Evolutionary conservation across 2,329 filamentous ascomycete genomes (phyloP).

Genomic region (Uncinocarpus reesii): DNA sequence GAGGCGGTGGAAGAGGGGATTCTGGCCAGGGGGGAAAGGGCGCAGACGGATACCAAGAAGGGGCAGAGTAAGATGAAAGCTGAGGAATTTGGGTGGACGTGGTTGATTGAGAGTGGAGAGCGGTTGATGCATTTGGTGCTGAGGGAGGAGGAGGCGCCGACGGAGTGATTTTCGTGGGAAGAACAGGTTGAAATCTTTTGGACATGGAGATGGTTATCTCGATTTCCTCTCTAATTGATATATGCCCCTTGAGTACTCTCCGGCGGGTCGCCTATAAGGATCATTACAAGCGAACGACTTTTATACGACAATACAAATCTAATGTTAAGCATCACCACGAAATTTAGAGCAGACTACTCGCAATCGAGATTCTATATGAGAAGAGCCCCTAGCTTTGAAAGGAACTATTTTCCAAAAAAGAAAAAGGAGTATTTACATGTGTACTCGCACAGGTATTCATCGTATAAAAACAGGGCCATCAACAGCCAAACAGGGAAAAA

Average conservation of each 20-base stretch:
- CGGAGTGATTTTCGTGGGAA: too few species aligned
- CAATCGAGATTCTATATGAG: too few species aligned
- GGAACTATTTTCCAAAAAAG: too few species aligned
- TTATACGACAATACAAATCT: too few species aligned
- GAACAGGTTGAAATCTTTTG: slow-evolving; percentile 23
- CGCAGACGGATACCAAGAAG: slow-evolving; percentile 37
- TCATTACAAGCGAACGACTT: too few species aligned
- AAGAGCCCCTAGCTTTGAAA: too few species aligned
- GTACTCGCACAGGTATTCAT: neutral
- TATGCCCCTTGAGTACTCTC: neutral
- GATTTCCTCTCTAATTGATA: neutral
- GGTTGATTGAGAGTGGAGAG: slow-evolving; percentile 35
- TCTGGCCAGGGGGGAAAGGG: slow-evolving; percentile 38
- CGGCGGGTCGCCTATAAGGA: too few species aligned
- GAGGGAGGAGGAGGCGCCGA: slow-evolving; percentile 22
- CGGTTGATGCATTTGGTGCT: slow-evolving; percentile 31
- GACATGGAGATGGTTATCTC: neutral
- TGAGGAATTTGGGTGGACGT: slow-evolving; percentile 29
- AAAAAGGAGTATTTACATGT: neutral
- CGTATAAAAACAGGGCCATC: neutral
- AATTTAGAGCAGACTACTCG: too few species aligned
- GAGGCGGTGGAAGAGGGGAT: slow-evolving; percentile 46
- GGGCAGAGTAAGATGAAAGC: slow-evolving; percentile 32
- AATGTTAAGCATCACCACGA: too few species aligned
- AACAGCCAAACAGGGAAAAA: neutral